A percentile compares a stretch with the other conserved stretches of the same genome.
Conservation (phyloP, 345 rosid species). For the Ceriops tagal region DNA sequence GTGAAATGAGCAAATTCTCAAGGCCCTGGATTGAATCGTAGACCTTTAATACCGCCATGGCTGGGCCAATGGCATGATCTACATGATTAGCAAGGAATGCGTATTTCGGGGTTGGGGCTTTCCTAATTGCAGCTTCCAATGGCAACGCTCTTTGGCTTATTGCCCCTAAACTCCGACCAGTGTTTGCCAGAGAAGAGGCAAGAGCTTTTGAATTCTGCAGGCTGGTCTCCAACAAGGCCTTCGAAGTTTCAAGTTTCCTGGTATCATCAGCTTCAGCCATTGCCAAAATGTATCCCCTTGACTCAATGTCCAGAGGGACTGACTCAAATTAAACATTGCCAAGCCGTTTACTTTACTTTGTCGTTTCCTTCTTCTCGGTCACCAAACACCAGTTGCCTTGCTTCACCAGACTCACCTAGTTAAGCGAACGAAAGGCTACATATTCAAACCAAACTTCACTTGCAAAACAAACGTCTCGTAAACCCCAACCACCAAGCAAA, state of each 20-base stretch:
- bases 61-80: conserved; percentile 50
- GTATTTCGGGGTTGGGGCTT: conserved; percentile 27
- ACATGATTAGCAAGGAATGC: conserved; percentile 41
- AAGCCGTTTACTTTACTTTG: neutral
- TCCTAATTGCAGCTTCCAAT: conserved; percentile 41
- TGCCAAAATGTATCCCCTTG: conserved; percentile 1
- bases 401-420: conserved; percentile 44
- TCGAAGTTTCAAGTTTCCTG: conserved; percentile 43
- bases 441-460: conserved; percentile 68
- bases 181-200: conserved; percentile 34
- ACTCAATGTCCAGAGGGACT: neutral
- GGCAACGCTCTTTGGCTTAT: conserved; percentile 34
- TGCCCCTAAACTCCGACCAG: conserved; percentile 40
- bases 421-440: conserved; percentile 22
- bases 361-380: conserved; percentile 9
- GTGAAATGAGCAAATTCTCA: conserved; percentile 36
- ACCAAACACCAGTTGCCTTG: conserved; percentile 23
- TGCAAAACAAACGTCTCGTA: conserved; percentile 37
- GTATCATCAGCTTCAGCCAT: conserved; percentile 38
- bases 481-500: conserved; percentile 26
- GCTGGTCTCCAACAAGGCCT: conserved; percentile 44
- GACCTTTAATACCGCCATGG: conserved; percentile 53
- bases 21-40: conserved; percentile 45
- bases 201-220: conserved; percentile 58
- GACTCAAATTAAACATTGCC: neutral